A percentile compares a stretch with the other conserved stretches of the same genome.
Conservation (phyloP, 73 alveolate species). For the Paraurostyla sp. region DNA sequence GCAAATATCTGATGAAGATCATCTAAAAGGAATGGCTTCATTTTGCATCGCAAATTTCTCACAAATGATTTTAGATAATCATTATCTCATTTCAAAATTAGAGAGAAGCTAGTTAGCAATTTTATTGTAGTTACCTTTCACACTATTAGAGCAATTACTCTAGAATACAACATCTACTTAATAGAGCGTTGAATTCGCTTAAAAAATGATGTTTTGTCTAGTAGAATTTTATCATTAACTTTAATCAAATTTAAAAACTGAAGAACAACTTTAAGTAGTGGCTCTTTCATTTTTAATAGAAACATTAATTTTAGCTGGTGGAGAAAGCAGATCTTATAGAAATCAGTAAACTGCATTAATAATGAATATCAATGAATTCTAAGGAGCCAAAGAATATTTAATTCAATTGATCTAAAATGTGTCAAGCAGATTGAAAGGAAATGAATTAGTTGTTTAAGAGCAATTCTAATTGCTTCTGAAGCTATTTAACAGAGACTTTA, state of each 20-base stretch:
- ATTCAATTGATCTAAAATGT: constrained; percentile 19
- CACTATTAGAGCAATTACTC: constrained; percentile 4
- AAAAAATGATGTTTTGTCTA: neutral
- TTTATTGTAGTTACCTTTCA: constrained; percentile 4
- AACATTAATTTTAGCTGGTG: constrained; percentile 11
- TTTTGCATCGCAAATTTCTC: neutral
- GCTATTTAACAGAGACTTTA: neutral
- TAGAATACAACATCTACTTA: neutral
- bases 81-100: neutral
- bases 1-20: neutral
- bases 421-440: constrained; percentile 9
- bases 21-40: constrained; percentile 4
- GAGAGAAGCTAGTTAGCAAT: neutral
- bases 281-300: neutral
- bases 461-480: neutral
- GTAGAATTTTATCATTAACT: constrained; percentile 32
- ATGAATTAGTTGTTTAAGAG: constrained; percentile 19
- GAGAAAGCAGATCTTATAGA: neutral
- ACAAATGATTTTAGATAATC: neutral
- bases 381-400: constrained; percentile 13
- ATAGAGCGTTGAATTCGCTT: neutral
- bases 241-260: neutral
- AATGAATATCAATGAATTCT: constrained; percentile 7
- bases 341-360: neutral
- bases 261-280: neutral